These are phyloP conservation scores for Sambucus nigra DNA, from an alignment of 129 eudicot genomes.

Conservation along the genomic window DNA sequence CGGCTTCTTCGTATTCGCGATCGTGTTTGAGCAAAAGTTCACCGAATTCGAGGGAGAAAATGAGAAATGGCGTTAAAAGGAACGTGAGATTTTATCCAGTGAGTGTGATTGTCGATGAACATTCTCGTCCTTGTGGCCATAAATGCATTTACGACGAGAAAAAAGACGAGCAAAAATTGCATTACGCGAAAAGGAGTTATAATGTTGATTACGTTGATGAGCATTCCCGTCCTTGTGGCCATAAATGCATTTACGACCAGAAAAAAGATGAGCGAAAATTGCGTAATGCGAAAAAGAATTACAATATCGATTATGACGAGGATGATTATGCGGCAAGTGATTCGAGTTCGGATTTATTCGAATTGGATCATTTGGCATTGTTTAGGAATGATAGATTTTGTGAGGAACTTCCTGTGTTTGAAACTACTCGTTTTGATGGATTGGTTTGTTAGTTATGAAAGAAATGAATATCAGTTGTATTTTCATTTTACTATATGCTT, in stretches of 20 bases:
- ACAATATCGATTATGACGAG: constrained; percentile 14
- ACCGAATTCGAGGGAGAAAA: too few species aligned
- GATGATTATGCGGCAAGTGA: constrained; percentile 48
- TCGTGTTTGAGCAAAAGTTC: constrained; percentile 64
- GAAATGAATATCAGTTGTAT: background rate
- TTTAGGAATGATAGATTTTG: constrained; percentile 34
- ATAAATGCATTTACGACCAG: background rate
- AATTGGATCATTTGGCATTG: constrained; percentile 55
- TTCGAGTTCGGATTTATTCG: constrained; percentile 68
- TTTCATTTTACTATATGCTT: background rate
- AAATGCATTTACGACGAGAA: constrained; percentile 23
- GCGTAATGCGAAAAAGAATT: too few species aligned
- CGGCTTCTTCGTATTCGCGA: constrained; percentile 60
- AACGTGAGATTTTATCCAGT: constrained; percentile 66
- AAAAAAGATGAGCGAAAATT: too few species aligned
- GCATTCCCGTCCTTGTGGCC: too few species aligned
- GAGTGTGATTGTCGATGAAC: constrained; percentile 51
- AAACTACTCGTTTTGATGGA: constrained; percentile 48
- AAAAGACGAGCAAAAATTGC: too few species aligned
- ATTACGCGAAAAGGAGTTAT: constrained; percentile 6
- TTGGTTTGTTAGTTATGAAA: constrained; percentile 27
- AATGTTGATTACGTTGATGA: too few species aligned
- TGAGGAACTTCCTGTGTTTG: constrained; percentile 75
- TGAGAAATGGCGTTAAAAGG: constrained; percentile 32
- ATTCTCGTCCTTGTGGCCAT: constrained; percentile 21